Evolutionary conservation across 148 eudicot genomes (phyloP), one percentile per base, ranked within the genome.

Genomic region (Rhododendron molle): DNA sequence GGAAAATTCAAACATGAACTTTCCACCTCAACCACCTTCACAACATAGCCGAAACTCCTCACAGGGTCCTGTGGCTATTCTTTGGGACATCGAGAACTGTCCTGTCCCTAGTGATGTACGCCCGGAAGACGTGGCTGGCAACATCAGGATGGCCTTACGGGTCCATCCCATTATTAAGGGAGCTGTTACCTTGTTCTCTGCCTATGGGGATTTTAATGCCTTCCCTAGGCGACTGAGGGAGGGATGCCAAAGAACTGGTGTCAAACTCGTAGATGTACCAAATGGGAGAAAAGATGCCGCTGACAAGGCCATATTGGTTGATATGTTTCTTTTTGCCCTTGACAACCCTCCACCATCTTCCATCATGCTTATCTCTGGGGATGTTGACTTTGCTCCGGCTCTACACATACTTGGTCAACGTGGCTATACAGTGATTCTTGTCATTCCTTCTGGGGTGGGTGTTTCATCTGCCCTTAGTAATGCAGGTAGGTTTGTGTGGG

Each of bases 11-110:
- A 87, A 81, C 83, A 81, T 81, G 34, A 88, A 79, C 47, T 36
- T 88, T 71, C 4, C 38, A 54, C 58, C 89, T 52, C 92, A 85
- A 80, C 87, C 91, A 85, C 81, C 90, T 83, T 82, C 43, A 15
- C 90, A 46, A 50, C 93, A 88, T 82, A 83, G 16, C 69, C 91
- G 44, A 73, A 87, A 49, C 80, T 84, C 87, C 20, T 74, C 87
- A 28, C 88, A 90, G 60, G 95, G 96, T 73, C 93, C 98, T 47
- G 95, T 97, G 69, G 94, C 96, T 76, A 97, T 97, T 83, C 94
- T 97, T 15, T 97, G 99, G 99, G 99, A 97, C 91, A 97, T 97
- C 52, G 99, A 97, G 85, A 97, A 97, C 88, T 97, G 99, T 86
- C 98, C 98, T 21, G 95, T 97, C 36, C 99, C 99, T 21, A 94